phyloP scores from a whole-genome alignment of 352 stramenopile genomes.

The Peronospora belbahrii region DNA sequence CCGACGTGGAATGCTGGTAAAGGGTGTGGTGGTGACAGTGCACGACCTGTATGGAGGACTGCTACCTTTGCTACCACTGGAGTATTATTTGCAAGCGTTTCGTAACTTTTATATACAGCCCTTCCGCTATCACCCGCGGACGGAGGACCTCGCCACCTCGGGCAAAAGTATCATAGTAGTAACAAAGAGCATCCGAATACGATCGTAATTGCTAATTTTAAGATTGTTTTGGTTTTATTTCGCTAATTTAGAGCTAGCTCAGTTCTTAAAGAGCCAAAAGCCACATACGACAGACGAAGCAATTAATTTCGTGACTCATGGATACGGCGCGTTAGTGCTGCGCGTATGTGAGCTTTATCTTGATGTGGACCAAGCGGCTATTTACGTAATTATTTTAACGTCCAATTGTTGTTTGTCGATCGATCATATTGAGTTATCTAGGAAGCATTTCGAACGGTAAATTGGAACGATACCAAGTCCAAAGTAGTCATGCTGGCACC shows the following conservation, averaged over 20 bases:
- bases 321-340: slow-evolving; percentile 61
- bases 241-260: slow-evolving; percentile 28
- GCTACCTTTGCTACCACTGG: slow-evolving; percentile 37
- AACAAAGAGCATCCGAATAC: background rate
- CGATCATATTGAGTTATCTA: slow-evolving; percentile 10
- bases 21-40: slow-evolving; percentile 53
- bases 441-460: slow-evolving; percentile 63
- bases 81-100: slow-evolving; percentile 32
- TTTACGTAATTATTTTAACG: too few species aligned
- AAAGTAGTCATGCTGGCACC: slow-evolving; percentile 71
- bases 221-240: too few species aligned
- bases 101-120: slow-evolving; percentile 37
- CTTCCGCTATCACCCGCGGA: slow-evolving; percentile 40
- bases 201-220: too few species aligned
- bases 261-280: slow-evolving; percentile 52
- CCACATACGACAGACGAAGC: slow-evolving; percentile 47
- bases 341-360: slow-evolving; percentile 28
- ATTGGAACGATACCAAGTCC: slow-evolving; percentile 65
- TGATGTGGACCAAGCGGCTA: too few species aligned
- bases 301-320: slow-evolving; percentile 65
- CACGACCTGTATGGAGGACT: slow-evolving; percentile 53
- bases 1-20: slow-evolving; percentile 34
- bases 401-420: too few species aligned
- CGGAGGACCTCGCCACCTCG: slow-evolving; percentile 30
- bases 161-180: slow-evolving; percentile 31